Conservation (phyloP, 176 grass and related monocot species). For the Pontederia paniculata region DNA sequence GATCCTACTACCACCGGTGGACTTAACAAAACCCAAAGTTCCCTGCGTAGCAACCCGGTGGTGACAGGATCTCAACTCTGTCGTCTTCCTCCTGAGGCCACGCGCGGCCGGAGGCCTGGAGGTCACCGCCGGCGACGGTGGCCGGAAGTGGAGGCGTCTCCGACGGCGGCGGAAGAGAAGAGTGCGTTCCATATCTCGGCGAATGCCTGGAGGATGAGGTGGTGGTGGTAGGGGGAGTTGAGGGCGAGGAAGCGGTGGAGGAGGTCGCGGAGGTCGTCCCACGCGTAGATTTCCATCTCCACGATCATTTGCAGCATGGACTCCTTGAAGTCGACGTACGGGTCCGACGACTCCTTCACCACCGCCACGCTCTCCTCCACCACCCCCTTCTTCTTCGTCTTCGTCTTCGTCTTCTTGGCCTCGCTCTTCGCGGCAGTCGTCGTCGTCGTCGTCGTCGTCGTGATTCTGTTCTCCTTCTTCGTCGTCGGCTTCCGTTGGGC, state of each 20-base stretch:
- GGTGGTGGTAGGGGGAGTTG: slow-evolving; percentile 83
- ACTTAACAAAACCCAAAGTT: not conserved
- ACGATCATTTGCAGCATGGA: slow-evolving; percentile 98
- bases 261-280: slow-evolving; percentile 97
- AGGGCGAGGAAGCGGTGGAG: slow-evolving; percentile 86
- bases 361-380: slow-evolving; percentile 62
- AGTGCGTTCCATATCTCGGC: slow-evolving; percentile 69
- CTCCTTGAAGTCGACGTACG: slow-evolving; percentile 86
- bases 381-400: slow-evolving; percentile 21
- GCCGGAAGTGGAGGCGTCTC: too few relatives aligned
- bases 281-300: slow-evolving; percentile 97
- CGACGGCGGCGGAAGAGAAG: slow-evolving; percentile 48
- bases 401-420: too few relatives aligned
- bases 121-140: not conserved
- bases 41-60: slow-evolving; percentile 1
- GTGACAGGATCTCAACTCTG: not conserved
- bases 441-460: slow-evolving; percentile 17
- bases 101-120: not conserved
- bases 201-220: slow-evolving; percentile 94
- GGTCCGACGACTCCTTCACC: slow-evolving; percentile 69
- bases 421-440: not conserved
- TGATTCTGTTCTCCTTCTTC: slow-evolving; percentile 26
- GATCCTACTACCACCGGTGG: slow-evolving; percentile 7
- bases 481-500: slow-evolving; percentile 13
- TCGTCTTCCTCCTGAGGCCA: not conserved